phyloP scores from a whole-genome alignment of 768 basidiomycete species.

The Rickenella mellea region DNA sequence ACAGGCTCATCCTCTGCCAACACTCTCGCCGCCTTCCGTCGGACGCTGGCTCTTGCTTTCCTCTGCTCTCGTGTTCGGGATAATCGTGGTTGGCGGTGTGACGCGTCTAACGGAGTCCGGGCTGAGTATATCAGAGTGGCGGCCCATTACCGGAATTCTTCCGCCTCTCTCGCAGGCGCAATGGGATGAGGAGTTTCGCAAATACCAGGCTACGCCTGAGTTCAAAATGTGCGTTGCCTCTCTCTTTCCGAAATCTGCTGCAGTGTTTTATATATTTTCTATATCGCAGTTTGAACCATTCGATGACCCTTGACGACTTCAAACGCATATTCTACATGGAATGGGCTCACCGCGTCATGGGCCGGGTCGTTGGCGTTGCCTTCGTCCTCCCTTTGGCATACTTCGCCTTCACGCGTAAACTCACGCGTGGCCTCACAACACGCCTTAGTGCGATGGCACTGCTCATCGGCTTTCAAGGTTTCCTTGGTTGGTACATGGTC shows the following conservation, averaged over 20 bases:
- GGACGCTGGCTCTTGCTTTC: constrained; percentile 82
- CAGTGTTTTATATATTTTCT: constrained; percentile 3
- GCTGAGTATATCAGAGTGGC: constrained; percentile 97
- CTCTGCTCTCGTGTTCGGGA: constrained; percentile 78
- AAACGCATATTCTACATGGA: constrained; percentile 98
- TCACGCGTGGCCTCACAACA: constrained; percentile 52
- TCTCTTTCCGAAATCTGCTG: not conserved
- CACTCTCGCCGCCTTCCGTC: constrained; percentile 60
- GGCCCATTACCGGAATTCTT: constrained; percentile 79
- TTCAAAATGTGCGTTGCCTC: constrained; percentile 72
- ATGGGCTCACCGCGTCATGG: constrained; percentile 91
- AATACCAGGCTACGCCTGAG: constrained; percentile 92
- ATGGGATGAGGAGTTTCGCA: constrained; percentile 86
- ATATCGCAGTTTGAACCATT: constrained; percentile 67
- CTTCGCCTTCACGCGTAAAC: constrained; percentile 62
- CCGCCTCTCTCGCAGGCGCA: constrained; percentile 70
- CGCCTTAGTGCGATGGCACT: constrained; percentile 64
- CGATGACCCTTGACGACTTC: constrained; percentile 82
- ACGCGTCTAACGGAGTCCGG: constrained; percentile 97
- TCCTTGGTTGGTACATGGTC: constrained; percentile 99
- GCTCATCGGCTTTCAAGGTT: constrained; percentile 85
- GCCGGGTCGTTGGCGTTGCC: constrained; percentile 72
- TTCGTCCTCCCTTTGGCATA: constrained; percentile 83
- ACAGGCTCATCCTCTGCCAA: constrained; percentile 28
- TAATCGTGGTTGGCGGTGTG: constrained; percentile 92